Conservation (phyloP, 1,139 yeast genomes). For the Pichia sp. region DNA sequence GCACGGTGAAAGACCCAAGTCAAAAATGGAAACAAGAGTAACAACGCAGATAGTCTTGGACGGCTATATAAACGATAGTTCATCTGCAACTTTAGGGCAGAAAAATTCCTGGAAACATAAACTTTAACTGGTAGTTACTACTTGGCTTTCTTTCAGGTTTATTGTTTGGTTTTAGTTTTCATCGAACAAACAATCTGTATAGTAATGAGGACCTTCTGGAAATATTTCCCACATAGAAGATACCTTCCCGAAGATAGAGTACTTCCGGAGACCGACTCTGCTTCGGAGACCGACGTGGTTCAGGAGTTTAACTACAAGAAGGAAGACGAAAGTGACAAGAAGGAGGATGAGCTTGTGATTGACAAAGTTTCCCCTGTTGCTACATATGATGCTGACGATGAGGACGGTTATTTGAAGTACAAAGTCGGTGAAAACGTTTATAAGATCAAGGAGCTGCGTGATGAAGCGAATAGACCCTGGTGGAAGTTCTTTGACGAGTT, state of each 20-base stretch:
- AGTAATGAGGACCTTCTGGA: neutral
- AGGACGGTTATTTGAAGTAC: neutral
- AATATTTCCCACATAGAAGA: neutral
- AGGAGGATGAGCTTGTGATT: neutral
- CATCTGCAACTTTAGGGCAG: too few relatives aligned
- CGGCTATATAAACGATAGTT: too few relatives aligned
- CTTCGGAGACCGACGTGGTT: neutral
- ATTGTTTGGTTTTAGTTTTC: too few relatives aligned
- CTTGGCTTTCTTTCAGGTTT: too few relatives aligned
- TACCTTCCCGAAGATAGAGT: neutral
- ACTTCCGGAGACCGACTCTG: neutral
- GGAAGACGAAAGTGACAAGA: neutral
- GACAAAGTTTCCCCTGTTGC: too few relatives aligned
- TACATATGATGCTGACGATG: conserved; percentile 3
- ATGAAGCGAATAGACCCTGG: conserved; percentile 61
- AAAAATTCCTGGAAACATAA: too few relatives aligned
- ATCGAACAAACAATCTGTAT: too few relatives aligned
- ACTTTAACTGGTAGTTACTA: too few relatives aligned
- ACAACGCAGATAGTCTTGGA: too few relatives aligned
- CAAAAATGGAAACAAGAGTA: neutral
- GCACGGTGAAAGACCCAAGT: neutral
- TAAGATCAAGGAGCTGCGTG: conserved; percentile 44
- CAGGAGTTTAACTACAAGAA: neutral
- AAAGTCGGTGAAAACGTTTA: neutral
- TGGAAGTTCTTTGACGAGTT: conserved; percentile 35